Conservation (phyloP, 106 monocot species). For the Dendrobium nobile region DNA sequence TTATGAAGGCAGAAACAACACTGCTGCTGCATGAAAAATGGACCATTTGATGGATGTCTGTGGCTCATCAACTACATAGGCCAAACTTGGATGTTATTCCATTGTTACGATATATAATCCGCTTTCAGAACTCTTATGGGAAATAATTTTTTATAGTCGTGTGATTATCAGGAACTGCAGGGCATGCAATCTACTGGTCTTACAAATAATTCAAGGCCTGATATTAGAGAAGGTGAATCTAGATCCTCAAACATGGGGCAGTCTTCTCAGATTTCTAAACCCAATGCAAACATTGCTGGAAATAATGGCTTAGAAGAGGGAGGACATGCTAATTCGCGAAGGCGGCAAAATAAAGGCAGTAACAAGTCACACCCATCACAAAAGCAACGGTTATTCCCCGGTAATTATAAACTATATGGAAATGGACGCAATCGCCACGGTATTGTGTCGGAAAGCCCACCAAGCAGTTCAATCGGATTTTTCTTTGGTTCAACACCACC, state of each 20-base stretch:
- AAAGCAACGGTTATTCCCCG: conserved; percentile 63
- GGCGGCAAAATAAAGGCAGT: conserved; percentile 53
- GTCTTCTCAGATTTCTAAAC: conserved; percentile 24
- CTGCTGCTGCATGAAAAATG: neutral
- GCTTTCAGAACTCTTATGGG: neutral
- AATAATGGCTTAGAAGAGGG: conserved; percentile 41
- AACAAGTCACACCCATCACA: conserved; percentile 44
- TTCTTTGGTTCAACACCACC: conserved; percentile 90
- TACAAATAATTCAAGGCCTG: conserved; percentile 21
- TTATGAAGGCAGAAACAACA: neutral
- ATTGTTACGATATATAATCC: neutral
- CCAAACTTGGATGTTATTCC: neutral
- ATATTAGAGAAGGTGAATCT: conserved; percentile 23
- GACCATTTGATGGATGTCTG: neutral
- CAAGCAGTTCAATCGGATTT: conserved; percentile 72
- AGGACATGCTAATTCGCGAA: conserved; percentile 42
- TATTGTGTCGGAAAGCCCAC: conserved; percentile 74
- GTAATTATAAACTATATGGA: conserved; percentile 39
- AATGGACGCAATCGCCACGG: conserved; percentile 32
- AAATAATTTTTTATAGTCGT: neutral
- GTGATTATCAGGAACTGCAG: conserved; percentile 47
- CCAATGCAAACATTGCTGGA: conserved; percentile 18
- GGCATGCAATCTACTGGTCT: conserved; percentile 23
- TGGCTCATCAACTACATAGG: neutral
- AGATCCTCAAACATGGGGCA: conserved; percentile 25